These are phyloP conservation scores for Neocallimastix lanati DNA, from an alignment of 192 early-diverging fungal genomes.

Conservation along the genomic window DNA sequence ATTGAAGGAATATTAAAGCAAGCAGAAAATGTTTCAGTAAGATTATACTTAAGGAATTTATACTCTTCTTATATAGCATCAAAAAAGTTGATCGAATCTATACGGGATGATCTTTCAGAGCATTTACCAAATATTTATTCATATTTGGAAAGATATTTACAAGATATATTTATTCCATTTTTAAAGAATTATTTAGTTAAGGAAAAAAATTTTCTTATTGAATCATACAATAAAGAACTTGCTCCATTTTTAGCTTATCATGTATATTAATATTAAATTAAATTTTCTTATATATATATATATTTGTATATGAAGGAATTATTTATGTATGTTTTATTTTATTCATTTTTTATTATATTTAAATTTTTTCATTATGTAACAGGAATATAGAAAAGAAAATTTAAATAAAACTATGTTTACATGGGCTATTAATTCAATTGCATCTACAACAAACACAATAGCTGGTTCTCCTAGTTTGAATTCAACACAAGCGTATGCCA, in stretches of 20 bases:
- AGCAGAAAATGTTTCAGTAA: constrained; percentile 48
- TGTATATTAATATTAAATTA: background rate
- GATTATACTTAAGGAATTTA: background rate
- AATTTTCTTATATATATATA: no score
- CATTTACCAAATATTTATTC: background rate
- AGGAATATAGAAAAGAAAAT: background rate
- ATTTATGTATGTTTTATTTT: no score
- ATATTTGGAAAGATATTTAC: background rate
- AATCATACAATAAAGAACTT: background rate
- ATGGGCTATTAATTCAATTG: background rate
- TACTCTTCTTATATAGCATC: background rate
- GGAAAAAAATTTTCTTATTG: background rate
- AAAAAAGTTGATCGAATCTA: background rate
- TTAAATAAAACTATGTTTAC: background rate
- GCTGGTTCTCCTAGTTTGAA: background rate
- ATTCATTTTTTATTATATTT: no score
- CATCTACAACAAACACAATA: background rate
- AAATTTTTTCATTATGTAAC: no score
- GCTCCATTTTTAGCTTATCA: background rate
- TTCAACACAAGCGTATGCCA: background rate
- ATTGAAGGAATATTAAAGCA: constrained; percentile 59
- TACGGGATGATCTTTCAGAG: background rate
- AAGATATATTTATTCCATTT: background rate
- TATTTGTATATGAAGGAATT: no score
- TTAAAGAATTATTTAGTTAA: background rate